Conservation (phyloP, 106 monocot species). For the Dendrobium nobile region DNA sequence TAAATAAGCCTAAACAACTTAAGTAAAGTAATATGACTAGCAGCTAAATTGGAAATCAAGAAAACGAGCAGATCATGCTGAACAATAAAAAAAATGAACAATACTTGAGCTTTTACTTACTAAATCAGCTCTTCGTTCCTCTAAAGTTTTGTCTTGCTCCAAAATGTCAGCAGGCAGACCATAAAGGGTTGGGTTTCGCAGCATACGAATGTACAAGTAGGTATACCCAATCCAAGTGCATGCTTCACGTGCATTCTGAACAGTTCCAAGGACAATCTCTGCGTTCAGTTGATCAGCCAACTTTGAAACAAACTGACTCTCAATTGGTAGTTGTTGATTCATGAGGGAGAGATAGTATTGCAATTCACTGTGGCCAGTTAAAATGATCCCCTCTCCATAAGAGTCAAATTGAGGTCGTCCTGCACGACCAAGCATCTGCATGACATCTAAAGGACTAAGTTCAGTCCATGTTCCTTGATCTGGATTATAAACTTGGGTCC, state of each 20-base stretch:
- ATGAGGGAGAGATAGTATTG: slow-evolving; percentile 91
- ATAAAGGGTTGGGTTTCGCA: slow-evolving; percentile 89
- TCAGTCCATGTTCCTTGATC: slow-evolving; percentile 99
- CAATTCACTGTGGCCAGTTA: slow-evolving; percentile 89
- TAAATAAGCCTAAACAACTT: neutral
- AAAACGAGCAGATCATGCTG: neutral
- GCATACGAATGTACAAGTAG: slow-evolving; percentile 88
- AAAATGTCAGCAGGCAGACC: slow-evolving; percentile 74
- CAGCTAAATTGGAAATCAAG: neutral
- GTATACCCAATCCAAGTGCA: slow-evolving; percentile 97
- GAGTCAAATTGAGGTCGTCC: slow-evolving; percentile 94
- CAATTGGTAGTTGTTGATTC: slow-evolving; percentile 99
- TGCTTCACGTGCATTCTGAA: slow-evolving; percentile 95
- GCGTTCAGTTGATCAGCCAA: slow-evolving; percentile 99
- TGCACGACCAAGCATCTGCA: slow-evolving; percentile 99
- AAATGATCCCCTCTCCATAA: slow-evolving; percentile 92
- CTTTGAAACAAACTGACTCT: slow-evolving; percentile 92
- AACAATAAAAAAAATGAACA: neutral
- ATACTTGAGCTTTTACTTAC: slow-evolving; percentile 25
- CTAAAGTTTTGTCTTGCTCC: slow-evolving; percentile 69
- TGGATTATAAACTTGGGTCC: slow-evolving; percentile 92
- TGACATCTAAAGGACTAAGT: slow-evolving; percentile 90
- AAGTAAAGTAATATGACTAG: neutral
- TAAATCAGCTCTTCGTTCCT: slow-evolving; percentile 95
- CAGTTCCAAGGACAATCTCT: slow-evolving; percentile 95